Evolutionary conservation across 192 early-diverging fungal genomes (phyloP), one percentile per base, ranked within the genome.

Genomic region (Dimargaris verticillata): DNA sequence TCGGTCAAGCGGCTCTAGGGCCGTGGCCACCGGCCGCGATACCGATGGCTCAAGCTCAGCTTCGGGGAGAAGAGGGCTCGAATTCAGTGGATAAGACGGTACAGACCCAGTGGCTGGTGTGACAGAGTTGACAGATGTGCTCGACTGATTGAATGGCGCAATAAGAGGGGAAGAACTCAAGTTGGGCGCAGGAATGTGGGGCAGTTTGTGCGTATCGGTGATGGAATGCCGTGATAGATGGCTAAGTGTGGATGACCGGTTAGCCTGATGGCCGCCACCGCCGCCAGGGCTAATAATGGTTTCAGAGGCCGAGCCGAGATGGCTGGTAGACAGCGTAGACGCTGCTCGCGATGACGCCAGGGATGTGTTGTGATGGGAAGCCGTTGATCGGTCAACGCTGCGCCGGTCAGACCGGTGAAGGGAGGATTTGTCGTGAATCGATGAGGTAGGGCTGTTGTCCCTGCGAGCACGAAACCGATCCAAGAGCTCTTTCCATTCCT

Each of bases 401-500:
- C 25, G n/a, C 20, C 51, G 51, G 22, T 52, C 51, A 12, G 20
- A 13, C 12, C 20, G 20, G 20, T 52, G 51, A 25, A n/a, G 49
- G 14, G n/a, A 17, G 18, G 57, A 41, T 9, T 17, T 28, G 20
- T 59, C 57, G 41, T 41, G 15, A 15, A 43, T 20, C 10, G 57
- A 59, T 5, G 57, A 43, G 20, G 42, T 41, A 44, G 57, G 42
- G 43, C 57, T 44, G 25, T 10, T 33, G 12, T 28, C 28, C 55
- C 38, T 58, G 17, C 55, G 55, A 0, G 55, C 55, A 0, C 55
- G 55, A 15, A 58, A 58, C 29, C 55, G 55, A 29, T 58, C 55
- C 22, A 58, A n/a, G 25, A 58, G 42, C 15, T 58, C 55, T 28
- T 58, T 58, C 55, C 55, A 58, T 28, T 61, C 60, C 18, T 41